Percentiles rank a stretch among this genome's conserved stretches.
These are phyloP conservation scores for Xylaria sp. DNA, from an alignment of 2,329 filamentous ascomycete species.

Conservation along the genomic window DNA sequence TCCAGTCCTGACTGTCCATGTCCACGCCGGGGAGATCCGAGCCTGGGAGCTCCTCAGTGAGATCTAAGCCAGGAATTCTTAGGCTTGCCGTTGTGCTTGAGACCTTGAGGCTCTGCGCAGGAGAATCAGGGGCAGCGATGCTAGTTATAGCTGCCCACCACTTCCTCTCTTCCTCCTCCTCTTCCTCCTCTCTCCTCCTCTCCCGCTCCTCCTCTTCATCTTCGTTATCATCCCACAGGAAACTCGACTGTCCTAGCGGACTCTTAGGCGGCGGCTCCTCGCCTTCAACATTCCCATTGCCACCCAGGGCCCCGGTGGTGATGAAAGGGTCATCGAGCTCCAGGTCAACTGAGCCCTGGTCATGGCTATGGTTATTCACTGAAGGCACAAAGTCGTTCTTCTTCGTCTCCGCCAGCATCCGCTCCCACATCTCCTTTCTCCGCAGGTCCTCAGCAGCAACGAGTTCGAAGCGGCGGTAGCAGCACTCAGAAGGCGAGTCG, in stretches of 20 bases:
- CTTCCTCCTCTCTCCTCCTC: conserved; percentile 8
- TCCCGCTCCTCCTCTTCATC: conserved; percentile 6
- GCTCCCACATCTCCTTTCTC: too few species aligned
- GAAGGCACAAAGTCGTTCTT: too few species aligned
- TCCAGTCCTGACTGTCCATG: background rate
- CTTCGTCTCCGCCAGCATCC: conserved; percentile 43
- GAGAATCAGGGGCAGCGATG: too few species aligned
- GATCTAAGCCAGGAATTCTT: background rate
- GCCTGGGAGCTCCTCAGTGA: too few species aligned
- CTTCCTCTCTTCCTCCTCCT: conserved; percentile 22
- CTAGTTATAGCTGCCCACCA: conserved; percentile 31
- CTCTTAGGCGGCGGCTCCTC: conserved; percentile 37
- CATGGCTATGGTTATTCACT: too few species aligned
- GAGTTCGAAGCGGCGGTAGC: conserved; percentile 53
- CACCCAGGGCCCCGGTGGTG: conserved; percentile 32
- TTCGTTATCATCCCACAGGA: conserved; percentile 38
- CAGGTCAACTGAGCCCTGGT: too few species aligned
- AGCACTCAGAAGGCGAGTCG: conserved; percentile 58
- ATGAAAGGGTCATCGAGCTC: conserved; percentile 38
- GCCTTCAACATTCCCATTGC: conserved; percentile 22
- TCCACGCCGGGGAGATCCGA: too few species aligned
- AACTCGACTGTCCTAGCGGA: conserved; percentile 40
- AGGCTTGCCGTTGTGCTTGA: background rate
- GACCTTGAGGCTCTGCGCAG: background rate
- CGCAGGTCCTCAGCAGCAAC: conserved; percentile 55